Percentiles rank a stretch among this genome's conserved stretches.
These are phyloP conservation scores for Lipomyces lipofer DNA, from an alignment of 805 yeast genomes.

Conservation along the genomic window DNA sequence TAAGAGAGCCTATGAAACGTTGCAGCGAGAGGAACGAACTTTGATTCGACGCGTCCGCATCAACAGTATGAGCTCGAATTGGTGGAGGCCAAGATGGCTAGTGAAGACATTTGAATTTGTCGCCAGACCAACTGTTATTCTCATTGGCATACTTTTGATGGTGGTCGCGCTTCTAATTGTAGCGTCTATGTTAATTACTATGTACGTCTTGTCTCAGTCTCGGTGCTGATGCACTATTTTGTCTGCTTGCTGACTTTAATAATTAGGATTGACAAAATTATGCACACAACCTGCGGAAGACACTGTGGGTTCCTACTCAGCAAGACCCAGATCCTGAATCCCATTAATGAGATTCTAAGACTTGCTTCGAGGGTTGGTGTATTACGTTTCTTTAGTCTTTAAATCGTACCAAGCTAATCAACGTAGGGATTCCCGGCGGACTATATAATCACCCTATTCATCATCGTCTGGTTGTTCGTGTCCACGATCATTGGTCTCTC, in stretches of 20 bases:
- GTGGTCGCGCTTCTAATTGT: conserved; percentile 22
- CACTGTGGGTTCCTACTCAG: conserved; percentile 28
- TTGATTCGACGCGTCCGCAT: conserved; percentile 29
- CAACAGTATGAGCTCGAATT: conserved; percentile 17
- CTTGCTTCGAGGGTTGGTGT: conserved; percentile 22
- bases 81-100: conserved; percentile 30
- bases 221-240: not conserved
- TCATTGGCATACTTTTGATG: conserved; percentile 25
- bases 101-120: conserved; percentile 15
- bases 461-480: conserved; percentile 29
- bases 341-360: conserved; percentile 28
- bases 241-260: not conserved
- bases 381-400: too few relatives aligned
- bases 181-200: conserved; percentile 28
- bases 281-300: conserved; percentile 29
- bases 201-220: conserved; percentile 4
- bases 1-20: conserved; percentile 31
- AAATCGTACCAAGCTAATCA: not conserved
- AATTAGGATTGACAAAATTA: conserved; percentile 27
- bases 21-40: conserved; percentile 34
- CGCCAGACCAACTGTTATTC: conserved; percentile 19
- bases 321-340: conserved; percentile 22
- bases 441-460: conserved; percentile 25
- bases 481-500: conserved; percentile 31
- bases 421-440: conserved; percentile 30